Conservation (phyloP, 2,329 filamentous ascomycete genomes). For the Triangularia setosa region DNA sequence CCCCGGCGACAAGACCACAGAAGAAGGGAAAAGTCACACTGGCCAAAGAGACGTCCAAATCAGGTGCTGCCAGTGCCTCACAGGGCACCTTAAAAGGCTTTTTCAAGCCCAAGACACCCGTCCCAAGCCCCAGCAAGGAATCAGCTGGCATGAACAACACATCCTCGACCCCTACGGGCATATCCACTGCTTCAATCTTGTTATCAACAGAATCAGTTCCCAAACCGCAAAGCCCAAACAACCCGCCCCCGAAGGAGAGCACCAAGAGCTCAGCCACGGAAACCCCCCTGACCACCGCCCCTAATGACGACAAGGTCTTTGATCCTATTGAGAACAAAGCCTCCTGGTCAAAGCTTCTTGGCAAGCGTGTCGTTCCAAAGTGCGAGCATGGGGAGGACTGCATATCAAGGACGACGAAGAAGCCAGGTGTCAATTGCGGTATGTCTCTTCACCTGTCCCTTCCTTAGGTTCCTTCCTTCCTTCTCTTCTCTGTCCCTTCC, state of each 20-base stretch:
- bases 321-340: constrained; percentile 73
- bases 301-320: constrained; percentile 38
- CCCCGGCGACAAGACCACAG: constrained; percentile 28
- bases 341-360: constrained; percentile 81
- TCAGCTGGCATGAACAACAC: background rate
- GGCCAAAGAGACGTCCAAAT: constrained; percentile 32
- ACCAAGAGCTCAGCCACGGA: background rate
- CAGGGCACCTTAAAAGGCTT: constrained; percentile 70
- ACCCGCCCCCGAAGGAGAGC: background rate
- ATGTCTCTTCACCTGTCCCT: constrained; percentile 29
- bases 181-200: background rate
- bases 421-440: constrained; percentile 78
- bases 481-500: background rate
- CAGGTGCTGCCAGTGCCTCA: constrained; percentile 30
- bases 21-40: constrained; percentile 38
- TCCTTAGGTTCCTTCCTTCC: background rate
- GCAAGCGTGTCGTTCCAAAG: constrained; percentile 66
- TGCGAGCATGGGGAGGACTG: constrained; percentile 91
- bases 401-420: constrained; percentile 79
- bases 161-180: background rate
- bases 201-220: background rate
- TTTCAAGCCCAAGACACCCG: constrained; percentile 59
- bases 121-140: constrained; percentile 11
- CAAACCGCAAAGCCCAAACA: background rate
- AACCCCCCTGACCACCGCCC: background rate